Base-by-base conservation (phyloP, 2,329 filamentous ascomycete species). In the Botrytis pseudocinerea region DNA sequence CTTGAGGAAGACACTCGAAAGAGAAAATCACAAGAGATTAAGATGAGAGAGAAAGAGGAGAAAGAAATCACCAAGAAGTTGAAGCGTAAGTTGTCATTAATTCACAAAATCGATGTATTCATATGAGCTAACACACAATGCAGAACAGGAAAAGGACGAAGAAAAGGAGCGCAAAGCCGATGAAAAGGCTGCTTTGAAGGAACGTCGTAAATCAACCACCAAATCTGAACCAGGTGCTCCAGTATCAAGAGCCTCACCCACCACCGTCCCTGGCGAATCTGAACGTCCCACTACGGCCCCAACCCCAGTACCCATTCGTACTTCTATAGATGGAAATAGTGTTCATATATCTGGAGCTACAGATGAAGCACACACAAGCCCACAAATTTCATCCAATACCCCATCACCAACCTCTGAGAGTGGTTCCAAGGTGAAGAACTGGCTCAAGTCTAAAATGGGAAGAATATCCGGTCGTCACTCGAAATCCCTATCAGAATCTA, bases 1-100 rank as follows among this genome's bases (percentile, higher is more conserved):
- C 80, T 90, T 28, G 91, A 94, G 74, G 85, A 89, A 74, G 90
- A 93, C 73, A 85, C 90, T 75, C 87, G 88, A 77, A 87, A 91
- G 79, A 87, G 90, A 70, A 86, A 90, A 68, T 86, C 88, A 66
- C 85, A 85, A 64, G 84, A 83, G 64, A 86, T 89, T 76, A 90
- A 89, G 77, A 84, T 87, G 70, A 83, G 85, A 18, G 86, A 88
- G 65, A 85, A 82, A 74, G 87, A 90, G 79, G 80, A 86, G 6
- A 86, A 86, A 70, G 86, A 88, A 7, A 85, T 86, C 25, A 83
- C 85, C 57, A 87, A 84, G 78, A 87, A 86, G 76, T 78, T 88
- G 25, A 91, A 87, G 80, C 87, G 92, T 92, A 81, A 81, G 88
- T 82, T 63, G 28, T 20, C n/a, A 54, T 22, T 59, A 10, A 14